Evolutionary conservation across 202 grass and related monocot genomes (phyloP).

Genomic region (Tripidium arundinaceum): DNA sequence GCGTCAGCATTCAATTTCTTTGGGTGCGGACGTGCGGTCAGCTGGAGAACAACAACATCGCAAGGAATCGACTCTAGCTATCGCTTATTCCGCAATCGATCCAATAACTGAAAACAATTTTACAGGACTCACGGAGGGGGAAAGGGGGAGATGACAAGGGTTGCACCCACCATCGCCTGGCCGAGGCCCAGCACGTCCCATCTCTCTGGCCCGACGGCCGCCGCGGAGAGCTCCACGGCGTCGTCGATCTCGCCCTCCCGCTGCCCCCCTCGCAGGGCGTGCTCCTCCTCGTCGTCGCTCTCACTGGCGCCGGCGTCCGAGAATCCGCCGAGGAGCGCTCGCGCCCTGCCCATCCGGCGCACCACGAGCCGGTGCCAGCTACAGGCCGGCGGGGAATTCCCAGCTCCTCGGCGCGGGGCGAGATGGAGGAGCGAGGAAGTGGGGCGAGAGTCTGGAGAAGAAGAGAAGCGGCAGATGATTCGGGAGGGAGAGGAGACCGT

Average conservation of each 20-base stretch:
- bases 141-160: background rate
- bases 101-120: background rate
- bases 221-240: constrained; percentile 18
- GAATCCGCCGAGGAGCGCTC: constrained; percentile 15
- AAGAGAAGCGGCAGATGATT: background rate
- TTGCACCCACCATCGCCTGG: constrained; percentile 73
- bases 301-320: constrained; percentile 22
- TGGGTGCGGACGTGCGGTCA: background rate
- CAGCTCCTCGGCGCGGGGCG: background rate
- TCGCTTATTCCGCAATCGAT: background rate
- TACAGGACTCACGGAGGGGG: background rate
- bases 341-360: background rate
- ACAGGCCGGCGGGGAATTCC: background rate
- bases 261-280: constrained; percentile 2
- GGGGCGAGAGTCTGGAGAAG: background rate
- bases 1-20: background rate
- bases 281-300: constrained; percentile 33
- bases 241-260: constrained; percentile 36
- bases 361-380: background rate
- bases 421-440: background rate
- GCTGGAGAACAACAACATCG: background rate
- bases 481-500: background rate
- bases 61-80: background rate
- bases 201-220: constrained; percentile 44
- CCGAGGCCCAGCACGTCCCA: constrained; percentile 93